Evolutionary conservation across 1,284 basidiomycete genomes (phyloP).

Genomic region (Golubevia sp.): DNA sequence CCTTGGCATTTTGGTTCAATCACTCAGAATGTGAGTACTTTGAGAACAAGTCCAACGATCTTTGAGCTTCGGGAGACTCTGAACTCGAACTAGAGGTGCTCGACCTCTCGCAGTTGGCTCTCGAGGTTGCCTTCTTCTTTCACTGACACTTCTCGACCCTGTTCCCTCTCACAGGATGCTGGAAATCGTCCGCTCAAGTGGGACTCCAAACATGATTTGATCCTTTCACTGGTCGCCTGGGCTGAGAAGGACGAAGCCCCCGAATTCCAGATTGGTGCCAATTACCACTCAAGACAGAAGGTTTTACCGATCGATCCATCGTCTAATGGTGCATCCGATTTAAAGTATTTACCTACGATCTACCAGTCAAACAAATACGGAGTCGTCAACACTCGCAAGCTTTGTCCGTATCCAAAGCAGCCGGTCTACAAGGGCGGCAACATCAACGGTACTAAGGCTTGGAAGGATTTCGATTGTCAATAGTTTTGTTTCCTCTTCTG

Average conservation of each 20-base stretch:
- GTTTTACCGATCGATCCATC: background rate
- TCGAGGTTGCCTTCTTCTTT: no score
- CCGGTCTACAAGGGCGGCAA: constrained; percentile 8
- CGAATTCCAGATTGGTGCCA: constrained; percentile 6
- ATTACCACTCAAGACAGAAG: constrained; percentile 9
- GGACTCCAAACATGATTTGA: constrained; percentile 15
- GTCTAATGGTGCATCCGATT: no score
- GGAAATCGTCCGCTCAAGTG: constrained; percentile 14
- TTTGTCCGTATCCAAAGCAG: constrained; percentile 15
- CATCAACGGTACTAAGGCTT: constrained; percentile 5
- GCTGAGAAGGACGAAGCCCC: constrained; percentile 2
- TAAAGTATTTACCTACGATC: background rate
- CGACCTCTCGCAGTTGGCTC: no score
- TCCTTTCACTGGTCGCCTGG: constrained; percentile 17
- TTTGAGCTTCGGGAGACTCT: no score
- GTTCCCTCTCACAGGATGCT: no score
- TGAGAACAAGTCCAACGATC: no score
- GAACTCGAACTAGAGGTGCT: no score
- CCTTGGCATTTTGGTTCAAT: constrained; percentile 13
- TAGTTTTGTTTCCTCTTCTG: no score
- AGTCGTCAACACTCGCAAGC: constrained; percentile 11
- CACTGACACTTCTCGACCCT: no score
- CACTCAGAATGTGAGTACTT: constrained; percentile 6
- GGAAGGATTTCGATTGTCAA: constrained; percentile 6
- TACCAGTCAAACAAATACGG: constrained; percentile 7